phyloP scores from a whole-genome alignment of 768 basidiomycete genomes.

The Pleurotus cornucopiae region DNA sequence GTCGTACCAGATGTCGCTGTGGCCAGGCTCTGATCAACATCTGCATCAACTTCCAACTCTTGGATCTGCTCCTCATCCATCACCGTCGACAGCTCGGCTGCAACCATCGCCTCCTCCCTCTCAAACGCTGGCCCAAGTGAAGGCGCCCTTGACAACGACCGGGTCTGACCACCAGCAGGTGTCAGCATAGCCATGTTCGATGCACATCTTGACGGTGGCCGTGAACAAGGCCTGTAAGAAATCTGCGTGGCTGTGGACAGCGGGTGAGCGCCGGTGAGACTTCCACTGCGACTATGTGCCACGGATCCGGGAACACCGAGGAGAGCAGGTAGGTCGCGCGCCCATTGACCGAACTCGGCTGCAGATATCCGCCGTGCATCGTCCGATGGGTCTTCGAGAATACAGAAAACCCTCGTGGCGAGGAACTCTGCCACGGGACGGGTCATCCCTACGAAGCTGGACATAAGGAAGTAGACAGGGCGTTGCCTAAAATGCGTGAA shows the following conservation, averaged over 20 bases:
- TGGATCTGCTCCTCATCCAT: conserved; percentile 48
- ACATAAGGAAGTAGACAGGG: conserved; percentile 83
- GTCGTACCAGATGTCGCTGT: conserved; percentile 3
- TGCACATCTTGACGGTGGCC: conserved; percentile 48
- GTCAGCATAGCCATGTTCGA: conserved; percentile 40
- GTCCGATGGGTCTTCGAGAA: conserved; percentile 61
- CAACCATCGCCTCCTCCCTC: conserved; percentile 37
- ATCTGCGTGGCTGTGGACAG: conserved; percentile 59
- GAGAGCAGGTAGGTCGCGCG: conserved; percentile 72
- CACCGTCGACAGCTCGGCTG: conserved; percentile 48
- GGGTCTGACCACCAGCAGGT: conserved; percentile 43
- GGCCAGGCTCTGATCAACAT: conserved; percentile 19
- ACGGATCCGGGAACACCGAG: conserved; percentile 44
- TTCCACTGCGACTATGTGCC: conserved; percentile 55
- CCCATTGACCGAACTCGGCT: conserved; percentile 82
- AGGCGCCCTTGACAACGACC: conserved; percentile 60
- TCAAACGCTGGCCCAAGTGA: conserved; percentile 52
- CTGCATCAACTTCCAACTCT: conserved; percentile 25
- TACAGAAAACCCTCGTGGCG: conserved; percentile 78
- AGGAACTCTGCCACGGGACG: conserved; percentile 83
- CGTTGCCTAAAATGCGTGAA: conserved; percentile 78
- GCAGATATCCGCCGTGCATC: conserved; percentile 72
- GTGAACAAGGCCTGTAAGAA: conserved; percentile 69
- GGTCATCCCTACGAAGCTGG: conserved; percentile 89
- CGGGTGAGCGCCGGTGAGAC: conserved; percentile 62